Base-by-base conservation (phyloP, 257 asterid genomes). In the Cordia subcordata region DNA sequence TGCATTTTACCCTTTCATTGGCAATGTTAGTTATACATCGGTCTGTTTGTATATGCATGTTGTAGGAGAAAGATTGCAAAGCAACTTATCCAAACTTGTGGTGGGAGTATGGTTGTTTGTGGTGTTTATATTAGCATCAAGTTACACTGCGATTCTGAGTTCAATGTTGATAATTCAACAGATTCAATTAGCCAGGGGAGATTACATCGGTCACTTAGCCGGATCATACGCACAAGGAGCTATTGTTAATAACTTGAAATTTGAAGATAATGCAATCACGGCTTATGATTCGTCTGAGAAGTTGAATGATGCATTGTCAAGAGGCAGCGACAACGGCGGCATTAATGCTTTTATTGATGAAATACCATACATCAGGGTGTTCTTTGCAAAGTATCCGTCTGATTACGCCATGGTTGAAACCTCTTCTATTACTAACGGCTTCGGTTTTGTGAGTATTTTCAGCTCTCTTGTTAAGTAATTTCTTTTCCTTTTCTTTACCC, bases 131-230 rank as follows among this genome's bases (percentile, higher is more conserved):
- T 50, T 81, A 59, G 67, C 87, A 15, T 69, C 88, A 17, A 70
- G 81, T 44, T 81, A 75, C 53, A 73, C 73, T 27, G 85, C 88
- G 15, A 73, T 76, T 49, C 57, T 78, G 73, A 81, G 85, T 63
- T 78, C 85, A 3, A 72, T 73, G 46, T 62, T 81, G 72, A 81
- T 85, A 1, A 66, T 78, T 1, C 60, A 60, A 53, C 75, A 67
- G 52, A 72, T 81, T 32, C 69, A 53, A 59, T 53, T 65, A 32
- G 57, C 74, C n/a, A 47, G 44, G 45, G 47, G 66, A 4, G 72
- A 63, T 17, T 49, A 57, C 49, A 35, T 76, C 49, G 88, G 88
- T 5, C 47, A 57, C 44, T 68, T 61, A 10, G 8, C 40, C 18
- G 51, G 56, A 54, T 60, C 83, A 21, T 0, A 57, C 5, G 0